Percentiles rank a stretch among this genome's conserved stretches.
Evolutionary conservation across 179 eudicot genomes (phyloP).

Genomic region (Vitellaria paradoxa): DNA sequence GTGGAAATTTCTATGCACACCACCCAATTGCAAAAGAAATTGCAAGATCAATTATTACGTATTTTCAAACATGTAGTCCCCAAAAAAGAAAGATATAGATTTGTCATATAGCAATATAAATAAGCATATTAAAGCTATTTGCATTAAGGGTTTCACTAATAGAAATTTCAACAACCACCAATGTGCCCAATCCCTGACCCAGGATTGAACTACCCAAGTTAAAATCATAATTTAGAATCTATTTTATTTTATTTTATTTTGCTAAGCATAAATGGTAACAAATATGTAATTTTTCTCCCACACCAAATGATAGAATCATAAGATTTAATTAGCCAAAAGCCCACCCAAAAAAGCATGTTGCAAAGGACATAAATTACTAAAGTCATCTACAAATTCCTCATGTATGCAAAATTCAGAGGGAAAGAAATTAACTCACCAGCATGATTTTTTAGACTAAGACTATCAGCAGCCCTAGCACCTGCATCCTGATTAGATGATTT

Average conservation of each 20-base stretch:
- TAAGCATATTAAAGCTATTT: background rate
- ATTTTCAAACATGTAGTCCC: background rate
- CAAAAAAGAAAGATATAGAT: background rate
- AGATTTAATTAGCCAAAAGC: too few species aligned
- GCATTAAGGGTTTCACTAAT: background rate
- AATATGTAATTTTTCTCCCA: too few species aligned
- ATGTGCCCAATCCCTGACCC: background rate
- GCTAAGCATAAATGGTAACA: too few species aligned
- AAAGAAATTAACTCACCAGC: constrained; percentile 53
- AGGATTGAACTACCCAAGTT: background rate
- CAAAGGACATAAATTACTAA: background rate
- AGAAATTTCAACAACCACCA: background rate
- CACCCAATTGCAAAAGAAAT: too few species aligned
- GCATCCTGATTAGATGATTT: constrained; percentile 92
- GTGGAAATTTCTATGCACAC: too few species aligned
- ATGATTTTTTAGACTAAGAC: constrained; percentile 72
- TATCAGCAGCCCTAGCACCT: constrained; percentile 62
- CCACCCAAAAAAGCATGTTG: too few species aligned
- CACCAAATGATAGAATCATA: too few species aligned
- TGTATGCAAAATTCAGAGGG: background rate
- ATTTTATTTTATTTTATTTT: too few species aligned
- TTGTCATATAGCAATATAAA: background rate
- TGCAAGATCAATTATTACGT: background rate
- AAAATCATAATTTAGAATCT: too few species aligned
- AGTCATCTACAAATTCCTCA: background rate